Base-by-base conservation (phyloP, 768 basidiomycete species). In the Clathrus columnatus region DNA sequence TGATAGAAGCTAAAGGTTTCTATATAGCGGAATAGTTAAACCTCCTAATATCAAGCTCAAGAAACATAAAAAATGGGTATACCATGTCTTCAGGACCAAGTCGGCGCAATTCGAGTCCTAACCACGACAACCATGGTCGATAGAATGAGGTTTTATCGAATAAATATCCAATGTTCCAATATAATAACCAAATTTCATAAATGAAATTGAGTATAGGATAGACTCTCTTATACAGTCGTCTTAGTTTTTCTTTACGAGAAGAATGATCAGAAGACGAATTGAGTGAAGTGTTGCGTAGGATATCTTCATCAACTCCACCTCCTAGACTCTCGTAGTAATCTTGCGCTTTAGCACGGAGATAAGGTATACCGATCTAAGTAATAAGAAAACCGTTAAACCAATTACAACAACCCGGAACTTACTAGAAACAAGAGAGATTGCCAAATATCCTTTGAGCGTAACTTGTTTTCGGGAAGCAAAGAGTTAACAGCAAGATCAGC, bases 291-390 rank as follows among this genome's bases (percentile, higher is more conserved):
- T 26, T 18, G 27, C 41, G 36, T 11, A 82, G 67, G 20, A 85
- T 67, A 47, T 91, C 87, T n/a, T 75, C 70, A 57, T 81, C 79
- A 5, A 84, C 62, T 4, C 87, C 87, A 21, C 94, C 95, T 4
- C 95, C 93, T 14, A 97, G 68, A 42, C 84, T 79, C 69, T 99
- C 95, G 63, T 84, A 95, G 63, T 90, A 87, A 63, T 96, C 93
- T 45, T 89, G 87, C 2, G 84, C 81, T 67, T 95, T 95, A 20
- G 92, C 86, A 61, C 89, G 79, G 21, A 95, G 57, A 65, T 96
- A 98, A 4, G 95, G 95, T 4, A 98, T 67, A 16, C 86, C 90
- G 47, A 97, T 79, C 93, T 91, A 52, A 10, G 50, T n/a, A 36
- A 60, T 51, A 28, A 27, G 57, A 57, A 18, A 60, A 24, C 23